Evolutionary conservation across 2,329 filamentous ascomycete genomes (phyloP), one percentile per base, ranked within the genome.

Genomic region (Colletotrichum shisoi): DNA sequence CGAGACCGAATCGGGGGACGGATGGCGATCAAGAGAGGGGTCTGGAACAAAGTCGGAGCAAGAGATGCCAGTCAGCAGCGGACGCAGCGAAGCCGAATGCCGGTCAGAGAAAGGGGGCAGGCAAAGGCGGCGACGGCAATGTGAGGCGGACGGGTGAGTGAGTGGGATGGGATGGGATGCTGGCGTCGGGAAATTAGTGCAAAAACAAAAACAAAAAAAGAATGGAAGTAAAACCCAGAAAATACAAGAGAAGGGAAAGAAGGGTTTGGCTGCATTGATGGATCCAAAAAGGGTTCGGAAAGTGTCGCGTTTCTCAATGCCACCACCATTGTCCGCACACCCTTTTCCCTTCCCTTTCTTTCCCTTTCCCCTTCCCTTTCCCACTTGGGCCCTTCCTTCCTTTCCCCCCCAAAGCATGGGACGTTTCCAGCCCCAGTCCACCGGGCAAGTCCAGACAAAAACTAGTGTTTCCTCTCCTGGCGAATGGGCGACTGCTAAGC

Each of bases 221-320:
- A 56, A 57, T 24, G 34, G 13, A 53, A 39, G 27, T 8, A 56
- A 42, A 52, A 44, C 31, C 31, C 7, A 17, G 44, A 48, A 56
- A 34, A 37, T 19, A 13, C 27, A 52, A 42, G 51, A 48, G 37
- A 49, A 49, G 44, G 49, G 37, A 51, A 57, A 19, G 61, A 37
- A 57, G n/a, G 54, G 42, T 51, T 51, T 13, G 13, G 53, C 57
- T 57, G 64, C 64, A 67, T 67, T 67, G 64, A 67, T 59, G 53
- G 61, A 31, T 46, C 54, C 42, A 24, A 64, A 60, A 61, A 67
- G 64, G 64, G 61, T 67, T 67, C 42, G 37, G 63, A 67, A 67
- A 61, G 61, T 67, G 54, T 67, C 64, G 64, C 54, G 61, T 67
- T 67, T 67, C 64, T 64, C 54, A 59, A 67, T 67, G 64, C 64